Evolutionary conservation across 495 filamentous ascomycete species (phyloP), one percentile per base, ranked within the genome.

Genomic region (Aspergillus hancockii): DNA sequence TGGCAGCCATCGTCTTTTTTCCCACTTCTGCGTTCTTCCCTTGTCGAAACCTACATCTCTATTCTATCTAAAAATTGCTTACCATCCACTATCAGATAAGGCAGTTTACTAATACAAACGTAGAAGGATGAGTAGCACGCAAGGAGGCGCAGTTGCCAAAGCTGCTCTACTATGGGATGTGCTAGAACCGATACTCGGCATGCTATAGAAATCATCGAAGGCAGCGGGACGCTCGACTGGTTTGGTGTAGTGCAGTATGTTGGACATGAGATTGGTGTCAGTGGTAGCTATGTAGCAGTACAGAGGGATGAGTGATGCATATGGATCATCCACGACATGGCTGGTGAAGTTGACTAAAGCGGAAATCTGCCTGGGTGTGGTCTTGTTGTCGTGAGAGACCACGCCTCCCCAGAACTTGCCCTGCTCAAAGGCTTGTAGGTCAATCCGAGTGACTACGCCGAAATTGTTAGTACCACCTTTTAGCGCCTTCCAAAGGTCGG

Each of bases 391-490:
- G 8, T 73, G 59, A 18, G 16, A 38, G 9, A 70, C 55, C 43
- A 57, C 6, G 7, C 77, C 80, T 16, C 69, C 77, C 73, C 72
- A 82, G 16, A 83, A 38, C 2, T 65, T 49, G 7, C 69, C 71
- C 41, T 69, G 67, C 0, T 67, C 55, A 28, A 71, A 65, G 5
- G 62, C 51, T 14, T 51, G 54, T 19, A 83, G 54, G 38, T 83
- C 75, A 52, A 79, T 81, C n/a, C 74, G 72, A 3, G 82, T 85
- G 2, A 85, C 79, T 30, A 86, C 77, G 0, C 82, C 83, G 58
- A 83, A 83, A 65, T 84, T 84, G 63, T 72, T 77, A 1, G 67
- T 55, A 14, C 83, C 83, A 7, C 83, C 84, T 43, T 83, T 83
- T 2, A 86, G 73, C 5, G 83, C 83, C 50, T 65, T 68, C 67